Percentiles rank a stretch among this genome's conserved stretches.
Conservation (phyloP, 176 grass and related monocot genomes). For the Aegilops bicornis region DNA sequence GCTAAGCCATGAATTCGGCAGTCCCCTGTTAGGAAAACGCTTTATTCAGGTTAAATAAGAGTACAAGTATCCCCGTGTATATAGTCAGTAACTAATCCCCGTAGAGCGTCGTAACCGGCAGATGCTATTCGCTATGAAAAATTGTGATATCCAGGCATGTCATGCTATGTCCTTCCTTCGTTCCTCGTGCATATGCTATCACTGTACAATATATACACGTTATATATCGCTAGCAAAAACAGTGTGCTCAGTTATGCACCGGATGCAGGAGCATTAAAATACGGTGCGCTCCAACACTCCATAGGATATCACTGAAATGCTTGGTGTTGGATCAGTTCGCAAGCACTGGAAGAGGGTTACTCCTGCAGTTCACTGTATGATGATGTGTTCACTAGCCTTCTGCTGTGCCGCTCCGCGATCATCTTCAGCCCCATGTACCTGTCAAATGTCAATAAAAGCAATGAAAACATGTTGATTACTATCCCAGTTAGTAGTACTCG, state of each 20-base stretch:
- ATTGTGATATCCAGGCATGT: neutral
- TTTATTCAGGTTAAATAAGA: neutral
- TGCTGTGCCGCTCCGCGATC: constrained; percentile 51
- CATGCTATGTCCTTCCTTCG: neutral
- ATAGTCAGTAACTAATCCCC: neutral
- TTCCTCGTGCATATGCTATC: neutral
- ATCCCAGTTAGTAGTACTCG: neutral
- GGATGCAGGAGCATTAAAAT: neutral
- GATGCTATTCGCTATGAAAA: neutral
- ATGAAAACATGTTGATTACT: neutral
- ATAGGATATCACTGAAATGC: no score
- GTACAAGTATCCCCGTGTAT: neutral
- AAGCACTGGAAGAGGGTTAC: neutral
- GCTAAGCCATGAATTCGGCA: no score
- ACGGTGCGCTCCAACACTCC: neutral
- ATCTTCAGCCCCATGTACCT: constrained; percentile 78
- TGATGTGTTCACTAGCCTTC: constrained; percentile 39
- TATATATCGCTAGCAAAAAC: constrained; percentile 8
- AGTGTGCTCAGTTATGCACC: neutral
- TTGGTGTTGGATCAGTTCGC: neutral
- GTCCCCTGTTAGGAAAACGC: neutral
- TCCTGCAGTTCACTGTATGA: neutral
- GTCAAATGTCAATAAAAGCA: constrained; percentile 12
- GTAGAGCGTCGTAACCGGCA: neutral
- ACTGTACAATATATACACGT: constrained; percentile 25